Conservation (phyloP, 208 protist genomes). For the Acanthamoeba castellanii region DNA sequence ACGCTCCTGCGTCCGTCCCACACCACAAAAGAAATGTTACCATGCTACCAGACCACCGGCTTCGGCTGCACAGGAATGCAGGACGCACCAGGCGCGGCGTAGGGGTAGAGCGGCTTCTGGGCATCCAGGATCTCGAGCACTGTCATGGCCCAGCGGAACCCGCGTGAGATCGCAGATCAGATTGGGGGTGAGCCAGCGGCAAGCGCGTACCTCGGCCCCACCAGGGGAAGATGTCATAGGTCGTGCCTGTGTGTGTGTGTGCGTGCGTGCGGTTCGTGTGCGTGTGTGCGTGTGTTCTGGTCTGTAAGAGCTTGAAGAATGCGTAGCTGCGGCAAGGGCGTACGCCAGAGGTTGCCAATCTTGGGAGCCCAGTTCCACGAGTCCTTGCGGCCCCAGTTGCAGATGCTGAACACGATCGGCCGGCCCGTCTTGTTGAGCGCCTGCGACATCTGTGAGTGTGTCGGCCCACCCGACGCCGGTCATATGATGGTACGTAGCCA, state of each 20-base stretch:
- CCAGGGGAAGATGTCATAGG: conserved; percentile 48
- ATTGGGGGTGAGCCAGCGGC: no score
- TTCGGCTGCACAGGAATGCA: no score
- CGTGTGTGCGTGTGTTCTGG: no score
- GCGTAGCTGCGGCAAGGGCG: conserved; percentile 38
- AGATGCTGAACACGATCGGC: conserved; percentile 74
- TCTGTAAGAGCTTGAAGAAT: no score
- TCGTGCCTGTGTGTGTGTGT: background rate
- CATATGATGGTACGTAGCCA: no score
- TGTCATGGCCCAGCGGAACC: conserved; percentile 10
- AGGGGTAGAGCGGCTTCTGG: conserved; percentile 28
- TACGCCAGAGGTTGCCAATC: conserved; percentile 77
- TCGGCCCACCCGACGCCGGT: background rate
- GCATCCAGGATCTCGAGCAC: conserved; percentile 76
- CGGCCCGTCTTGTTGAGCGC: conserved; percentile 33
- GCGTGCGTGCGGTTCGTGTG: background rate
- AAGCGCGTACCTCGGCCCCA: conserved; percentile 15
- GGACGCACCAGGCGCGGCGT: background rate
- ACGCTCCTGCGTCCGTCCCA: background rate
- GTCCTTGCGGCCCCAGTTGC: conserved; percentile 45
- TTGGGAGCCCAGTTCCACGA: conserved; percentile 6
- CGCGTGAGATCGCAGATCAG: background rate
- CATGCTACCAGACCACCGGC: no score
- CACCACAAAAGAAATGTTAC: background rate
- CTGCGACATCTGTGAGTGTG: background rate